phyloP scores from a whole-genome alignment of 1,139 yeast genomes.

The Zygosaccharomyces pseudobailii region DNA sequence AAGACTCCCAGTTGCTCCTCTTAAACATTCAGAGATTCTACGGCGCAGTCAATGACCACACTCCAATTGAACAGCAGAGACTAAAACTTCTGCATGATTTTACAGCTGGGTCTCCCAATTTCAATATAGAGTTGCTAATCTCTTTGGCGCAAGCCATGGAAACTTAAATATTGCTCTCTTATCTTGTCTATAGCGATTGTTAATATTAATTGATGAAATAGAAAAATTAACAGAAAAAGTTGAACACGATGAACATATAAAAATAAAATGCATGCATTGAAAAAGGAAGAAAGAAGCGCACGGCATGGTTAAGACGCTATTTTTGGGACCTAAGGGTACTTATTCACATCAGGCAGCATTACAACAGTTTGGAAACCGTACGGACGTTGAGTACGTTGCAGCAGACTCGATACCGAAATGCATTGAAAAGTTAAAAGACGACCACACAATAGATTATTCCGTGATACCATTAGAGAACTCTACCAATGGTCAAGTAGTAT shows the following conservation, averaged over 20 bases:
- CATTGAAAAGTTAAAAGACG: slow-evolving; percentile 47
- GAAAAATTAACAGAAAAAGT: neutral
- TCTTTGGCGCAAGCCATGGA: slow-evolving; percentile 72
- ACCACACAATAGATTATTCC: slow-evolving; percentile 53
- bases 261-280: neutral
- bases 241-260: neutral
- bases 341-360: slow-evolving; percentile 88
- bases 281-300: neutral
- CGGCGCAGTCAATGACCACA: slow-evolving; percentile 54
- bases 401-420: slow-evolving; percentile 57
- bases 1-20: slow-evolving; percentile 71
- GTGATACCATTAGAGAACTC: slow-evolving; percentile 95
- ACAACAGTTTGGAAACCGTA: slow-evolving; percentile 57
- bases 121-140: slow-evolving; percentile 62
- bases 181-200: slow-evolving; percentile 5
- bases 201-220: neutral
- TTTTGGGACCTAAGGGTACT: slow-evolving; percentile 85
- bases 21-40: slow-evolving; percentile 85
- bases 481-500: slow-evolving; percentile 88
- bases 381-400: slow-evolving; percentile 28
- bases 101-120: slow-evolving; percentile 60
- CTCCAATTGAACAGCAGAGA: slow-evolving; percentile 45
- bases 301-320: slow-evolving; percentile 46
- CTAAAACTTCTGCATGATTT: slow-evolving; percentile 58
- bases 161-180: slow-evolving; percentile 26